These are phyloP conservation scores for Clitopilus hobsonii DNA, from an alignment of 768 basidiomycete genomes.

Conservation along the genomic window DNA sequence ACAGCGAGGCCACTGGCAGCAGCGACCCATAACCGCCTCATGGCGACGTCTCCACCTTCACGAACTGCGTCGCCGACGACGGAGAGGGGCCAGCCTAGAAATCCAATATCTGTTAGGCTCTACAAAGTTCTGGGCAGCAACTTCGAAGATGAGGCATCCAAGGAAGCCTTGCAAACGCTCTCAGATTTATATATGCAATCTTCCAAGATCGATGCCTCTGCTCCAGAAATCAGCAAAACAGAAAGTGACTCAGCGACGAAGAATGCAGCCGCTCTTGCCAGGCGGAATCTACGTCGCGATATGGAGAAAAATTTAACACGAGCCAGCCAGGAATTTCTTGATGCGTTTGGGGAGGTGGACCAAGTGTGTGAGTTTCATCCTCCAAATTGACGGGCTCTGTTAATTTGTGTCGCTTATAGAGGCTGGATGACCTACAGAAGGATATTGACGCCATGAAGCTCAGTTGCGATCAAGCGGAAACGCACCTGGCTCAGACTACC, in stretches of 20 bases:
- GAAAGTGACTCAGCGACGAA: conserved; percentile 32
- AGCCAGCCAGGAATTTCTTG: conserved; percentile 78
- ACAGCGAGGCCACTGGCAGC: no score
- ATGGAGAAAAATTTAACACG: conserved; percentile 80
- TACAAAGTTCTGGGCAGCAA: conserved; percentile 86
- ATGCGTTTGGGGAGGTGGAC: conserved; percentile 85
- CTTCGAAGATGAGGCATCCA: conserved; percentile 72
- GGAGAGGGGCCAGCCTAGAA: conserved; percentile 28
- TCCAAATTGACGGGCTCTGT: background rate
- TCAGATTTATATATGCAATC: conserved; percentile 67
- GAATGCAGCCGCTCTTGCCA: conserved; percentile 67
- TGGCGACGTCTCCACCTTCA: background rate
- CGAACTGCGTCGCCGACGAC: background rate
- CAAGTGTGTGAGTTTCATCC: conserved; percentile 53
- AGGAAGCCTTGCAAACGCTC: conserved; percentile 78
- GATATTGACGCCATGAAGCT: conserved; percentile 78
- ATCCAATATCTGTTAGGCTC: conserved; percentile 81
- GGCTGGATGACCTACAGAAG: conserved; percentile 72
- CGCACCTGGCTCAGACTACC: conserved; percentile 68
- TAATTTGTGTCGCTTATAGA: conserved; percentile 41
- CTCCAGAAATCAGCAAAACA: conserved; percentile 19
- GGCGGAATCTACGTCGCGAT: conserved; percentile 79
- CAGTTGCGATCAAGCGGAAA: conserved; percentile 81
- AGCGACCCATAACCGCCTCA: no score
- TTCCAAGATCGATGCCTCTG: conserved; percentile 23